Evolutionary conservation across 768 basidiomycete genomes (phyloP), one percentile per base, ranked within the genome.

Genomic region (Paxillus ammoniavirescens): DNA sequence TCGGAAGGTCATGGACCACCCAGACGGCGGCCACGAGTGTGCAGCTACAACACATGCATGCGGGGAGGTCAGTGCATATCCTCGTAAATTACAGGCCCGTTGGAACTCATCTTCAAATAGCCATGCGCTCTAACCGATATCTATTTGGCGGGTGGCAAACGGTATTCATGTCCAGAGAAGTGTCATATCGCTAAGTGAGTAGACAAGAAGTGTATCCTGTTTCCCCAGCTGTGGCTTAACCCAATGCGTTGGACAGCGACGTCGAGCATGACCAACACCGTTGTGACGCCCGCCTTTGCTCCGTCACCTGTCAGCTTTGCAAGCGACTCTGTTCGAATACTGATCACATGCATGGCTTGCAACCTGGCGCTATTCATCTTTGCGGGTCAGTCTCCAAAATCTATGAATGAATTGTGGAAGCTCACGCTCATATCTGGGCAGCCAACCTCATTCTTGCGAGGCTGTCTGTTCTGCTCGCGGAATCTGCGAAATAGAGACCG

Each of bases 401-500:
- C 26, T 26, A 26, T 26, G 26, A 26, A 26, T 26, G 26, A 6
- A 4, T 26, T 26, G 26, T 26, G 26, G 26, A 0, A 26, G 26
- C 26, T 26, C 26, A 26, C 3, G 4, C 26, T 26, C 26, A 4
- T 6, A 5, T 4, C 14, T 4, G 15, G 4, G 10, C 33, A 82
- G 81, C 1, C 75, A 83, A 67, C 63, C 68, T 13, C 81, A 83
- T 58, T 53, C 70, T 26, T 83, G 81, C 54, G 26, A 26, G 5
- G 26, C 26, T 41, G 58, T 3, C 61, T 67, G 0, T 51, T 70
- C 2, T 83, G 82, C 55, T 54, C 66, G 69, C 72, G 0, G 82
- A 1, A 77, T 76, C 8, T 83, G 82, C 53, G 73, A 81, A 47
- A 82, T 83, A 21, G 75, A 82, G 36, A 79, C 76, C 0, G 67